Conservation (phyloP, 2,329 filamentous ascomycete species). For the Amauroascus niger region DNA sequence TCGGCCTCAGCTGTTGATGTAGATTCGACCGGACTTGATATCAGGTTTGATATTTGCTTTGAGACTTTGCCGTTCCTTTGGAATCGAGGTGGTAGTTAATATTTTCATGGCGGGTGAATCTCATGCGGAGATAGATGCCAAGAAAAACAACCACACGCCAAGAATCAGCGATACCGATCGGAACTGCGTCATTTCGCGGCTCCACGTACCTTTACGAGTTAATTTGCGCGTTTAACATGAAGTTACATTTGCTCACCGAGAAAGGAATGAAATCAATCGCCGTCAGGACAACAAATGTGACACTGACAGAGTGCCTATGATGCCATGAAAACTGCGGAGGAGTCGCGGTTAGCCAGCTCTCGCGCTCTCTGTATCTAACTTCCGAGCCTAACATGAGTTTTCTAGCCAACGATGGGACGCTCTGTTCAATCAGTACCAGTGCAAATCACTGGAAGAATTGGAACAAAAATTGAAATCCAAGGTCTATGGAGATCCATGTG, state of each 20-base stretch:
- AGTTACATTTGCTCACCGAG: background rate
- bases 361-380: background rate
- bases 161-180: background rate
- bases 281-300: conserved; percentile 3
- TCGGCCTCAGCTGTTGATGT: background rate
- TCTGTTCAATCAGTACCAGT: conserved; percentile 44
- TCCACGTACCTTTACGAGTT: too few species aligned
- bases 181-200: conserved; percentile 5
- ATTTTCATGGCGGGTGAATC: too few species aligned
- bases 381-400: conserved; percentile 5
- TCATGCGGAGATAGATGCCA: too few species aligned
- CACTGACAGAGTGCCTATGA: conserved; percentile 13
- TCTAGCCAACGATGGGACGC: conserved; percentile 58
- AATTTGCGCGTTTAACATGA: too few species aligned
- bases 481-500: conserved; percentile 50
- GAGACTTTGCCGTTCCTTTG: background rate
- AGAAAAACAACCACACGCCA: background rate
- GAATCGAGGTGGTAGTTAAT: too few species aligned
- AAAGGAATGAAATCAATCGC: background rate
- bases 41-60: background rate
- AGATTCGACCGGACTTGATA: background rate
- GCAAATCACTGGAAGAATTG: conserved; percentile 50
- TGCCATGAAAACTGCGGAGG: conserved; percentile 47
- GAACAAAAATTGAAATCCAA: conserved; percentile 55
- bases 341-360: conserved; percentile 40